phyloP scores from a whole-genome alignment of 2,329 filamentous ascomycete species.

The Aureobasidium sp. region DNA sequence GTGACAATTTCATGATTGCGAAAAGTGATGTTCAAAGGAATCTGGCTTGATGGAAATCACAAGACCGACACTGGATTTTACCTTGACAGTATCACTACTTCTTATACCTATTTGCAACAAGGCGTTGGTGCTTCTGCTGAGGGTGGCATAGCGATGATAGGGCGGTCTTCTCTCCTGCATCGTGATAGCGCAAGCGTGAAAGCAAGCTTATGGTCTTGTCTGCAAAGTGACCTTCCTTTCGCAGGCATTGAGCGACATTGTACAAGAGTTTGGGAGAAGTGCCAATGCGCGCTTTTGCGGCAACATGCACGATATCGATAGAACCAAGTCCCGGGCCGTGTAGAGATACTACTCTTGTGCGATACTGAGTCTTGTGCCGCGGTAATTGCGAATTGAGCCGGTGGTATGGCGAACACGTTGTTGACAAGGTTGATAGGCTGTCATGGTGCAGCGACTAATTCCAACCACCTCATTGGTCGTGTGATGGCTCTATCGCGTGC shows the following conservation, averaged over 20 bases:
- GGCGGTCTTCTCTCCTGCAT: neutral
- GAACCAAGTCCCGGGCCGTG: neutral
- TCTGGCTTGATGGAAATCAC: too few species aligned
- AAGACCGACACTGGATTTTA: neutral
- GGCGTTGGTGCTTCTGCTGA: constrained; percentile 28
- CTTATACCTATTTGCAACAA: neutral
- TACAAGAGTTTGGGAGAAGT: neutral
- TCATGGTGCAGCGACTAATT: neutral
- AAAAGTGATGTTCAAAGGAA: neutral
- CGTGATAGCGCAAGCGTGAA: neutral
- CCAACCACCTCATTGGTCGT: neutral
- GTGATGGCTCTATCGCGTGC: neutral
- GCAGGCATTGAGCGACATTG: neutral
- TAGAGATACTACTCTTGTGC: neutral
- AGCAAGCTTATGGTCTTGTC: neutral
- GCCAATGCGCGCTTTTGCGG: neutral
- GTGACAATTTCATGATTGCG: constrained; percentile 12
- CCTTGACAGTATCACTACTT: neutral
- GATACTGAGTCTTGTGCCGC: neutral
- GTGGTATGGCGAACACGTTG: neutral
- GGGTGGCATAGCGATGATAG: neutral
- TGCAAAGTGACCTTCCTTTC: neutral
- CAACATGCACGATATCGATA: neutral
- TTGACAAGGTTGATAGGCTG: neutral
- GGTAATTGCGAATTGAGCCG: neutral